Evolutionary conservation across 495 filamentous ascomycete species (phyloP).

Genomic region (Xylaria nigripes): DNA sequence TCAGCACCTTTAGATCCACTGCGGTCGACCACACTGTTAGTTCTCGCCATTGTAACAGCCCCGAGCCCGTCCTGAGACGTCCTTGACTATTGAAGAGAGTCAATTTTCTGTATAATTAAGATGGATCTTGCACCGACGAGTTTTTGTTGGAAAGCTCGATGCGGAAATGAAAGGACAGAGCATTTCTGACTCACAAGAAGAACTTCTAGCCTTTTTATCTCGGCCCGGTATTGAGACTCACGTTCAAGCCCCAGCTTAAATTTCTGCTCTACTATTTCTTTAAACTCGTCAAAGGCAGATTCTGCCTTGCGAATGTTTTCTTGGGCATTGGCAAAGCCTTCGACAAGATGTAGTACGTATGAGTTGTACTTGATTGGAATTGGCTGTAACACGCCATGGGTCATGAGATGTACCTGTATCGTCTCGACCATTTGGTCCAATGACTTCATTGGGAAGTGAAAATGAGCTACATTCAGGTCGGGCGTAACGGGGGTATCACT

Average conservation of each 20-base stretch:
- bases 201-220: constrained; percentile 44
- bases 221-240: constrained; percentile 35
- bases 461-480: background rate
- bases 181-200: constrained; percentile 19
- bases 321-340: constrained; percentile 27
- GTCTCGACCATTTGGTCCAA: constrained; percentile 38
- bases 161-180: background rate
- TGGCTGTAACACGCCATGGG: constrained; percentile 16
- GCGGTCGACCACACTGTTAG: constrained; percentile 35
- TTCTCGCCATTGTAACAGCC: constrained; percentile 36
- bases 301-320: constrained; percentile 13
- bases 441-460: constrained; percentile 5
- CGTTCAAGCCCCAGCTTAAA: constrained; percentile 34
- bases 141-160: background rate
- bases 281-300: constrained; percentile 21
- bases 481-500: background rate
- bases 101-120: background rate
- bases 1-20: constrained; percentile 19
- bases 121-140: background rate
- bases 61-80: constrained; percentile 41
- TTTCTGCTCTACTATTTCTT: constrained; percentile 29
- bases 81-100: constrained; percentile 15
- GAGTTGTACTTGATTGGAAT: constrained; percentile 34
- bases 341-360: constrained; percentile 33
- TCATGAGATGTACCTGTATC: constrained; percentile 32